phyloP scores from a whole-genome alignment of 2,329 filamentous ascomycete genomes.

The Fusarium sp. region DNA sequence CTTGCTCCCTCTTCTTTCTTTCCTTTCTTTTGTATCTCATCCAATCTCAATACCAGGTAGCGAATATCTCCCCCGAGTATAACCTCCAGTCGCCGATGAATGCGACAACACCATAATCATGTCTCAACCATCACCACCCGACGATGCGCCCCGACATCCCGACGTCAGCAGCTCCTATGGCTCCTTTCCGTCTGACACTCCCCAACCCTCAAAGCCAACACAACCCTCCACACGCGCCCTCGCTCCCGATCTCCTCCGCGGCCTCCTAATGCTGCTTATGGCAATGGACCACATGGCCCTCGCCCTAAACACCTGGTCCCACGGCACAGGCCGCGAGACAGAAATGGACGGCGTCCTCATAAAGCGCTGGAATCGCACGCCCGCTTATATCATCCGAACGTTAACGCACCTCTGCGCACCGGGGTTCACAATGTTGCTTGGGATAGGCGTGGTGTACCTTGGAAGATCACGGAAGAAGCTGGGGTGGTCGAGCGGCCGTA shows the following conservation, averaged over 20 bases:
- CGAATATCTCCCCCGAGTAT: not conserved
- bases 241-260: slow-evolving; percentile 56
- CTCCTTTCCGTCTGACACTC: slow-evolving; percentile 3
- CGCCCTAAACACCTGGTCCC: slow-evolving; percentile 52
- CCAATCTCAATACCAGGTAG: not conserved
- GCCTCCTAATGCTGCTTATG: slow-evolving; percentile 57
- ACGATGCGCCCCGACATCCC: too few species aligned
- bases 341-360: slow-evolving; percentile 52
- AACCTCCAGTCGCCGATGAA: not conserved
- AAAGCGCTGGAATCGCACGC: slow-evolving; percentile 50
- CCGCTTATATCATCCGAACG: slow-evolving; percentile 52
- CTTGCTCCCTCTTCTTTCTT: not conserved
- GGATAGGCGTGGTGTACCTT: slow-evolving; percentile 57
- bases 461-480: slow-evolving; percentile 52
- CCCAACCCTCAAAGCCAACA: slow-evolving; percentile 24
- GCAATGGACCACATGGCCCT: slow-evolving; percentile 56
- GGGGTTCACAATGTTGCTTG: slow-evolving; percentile 58
- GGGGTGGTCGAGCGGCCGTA: slow-evolving; percentile 50
- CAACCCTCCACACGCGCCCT: slow-evolving; percentile 47
- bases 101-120: not conserved
- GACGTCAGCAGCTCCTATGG: not conserved
- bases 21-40: not conserved
- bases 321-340: slow-evolving; percentile 50
- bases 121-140: too few species aligned
- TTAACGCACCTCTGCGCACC: slow-evolving; percentile 58